Conservation (phyloP, 23 red algal species). For the Gracilaria gracilis region DNA sequence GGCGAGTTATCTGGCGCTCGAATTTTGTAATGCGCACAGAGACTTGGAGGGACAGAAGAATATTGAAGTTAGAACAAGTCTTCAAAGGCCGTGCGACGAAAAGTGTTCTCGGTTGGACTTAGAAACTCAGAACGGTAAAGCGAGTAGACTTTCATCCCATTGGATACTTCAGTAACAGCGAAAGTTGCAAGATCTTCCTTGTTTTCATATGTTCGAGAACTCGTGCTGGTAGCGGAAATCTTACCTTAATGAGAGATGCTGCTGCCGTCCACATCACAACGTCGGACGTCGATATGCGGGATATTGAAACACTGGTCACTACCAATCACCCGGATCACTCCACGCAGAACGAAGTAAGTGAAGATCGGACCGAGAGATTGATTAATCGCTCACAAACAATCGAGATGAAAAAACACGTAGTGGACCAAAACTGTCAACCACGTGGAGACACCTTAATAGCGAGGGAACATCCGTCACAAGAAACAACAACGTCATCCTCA, state of each 20-base stretch:
- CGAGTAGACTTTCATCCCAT: neutral
- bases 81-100: neutral
- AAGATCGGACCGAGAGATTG: too few relatives aligned
- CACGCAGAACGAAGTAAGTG: too few relatives aligned
- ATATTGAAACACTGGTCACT: too few relatives aligned
- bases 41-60: neutral
- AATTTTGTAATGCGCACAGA: too few relatives aligned
- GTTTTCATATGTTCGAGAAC: neutral
- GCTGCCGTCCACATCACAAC: too few relatives aligned
- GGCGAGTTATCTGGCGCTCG: too few relatives aligned
- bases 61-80: neutral
- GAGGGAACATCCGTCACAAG: constrained; percentile 7
- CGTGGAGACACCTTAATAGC: neutral
- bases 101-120: too few relatives aligned
- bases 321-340: too few relatives aligned
- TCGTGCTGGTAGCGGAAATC: neutral
- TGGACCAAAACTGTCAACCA: too few relatives aligned
- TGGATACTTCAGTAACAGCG: constrained; percentile 29
- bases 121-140: constrained; percentile 34
- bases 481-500: neutral
- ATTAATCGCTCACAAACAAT: too few relatives aligned
- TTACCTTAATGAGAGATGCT: neutral
- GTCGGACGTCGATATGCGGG: too few relatives aligned
- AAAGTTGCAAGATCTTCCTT: constrained; percentile 3
- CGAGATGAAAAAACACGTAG: too few relatives aligned